Conservation (phyloP, 768 basidiomycete genomes). For the Calvatia gigantea region DNA sequence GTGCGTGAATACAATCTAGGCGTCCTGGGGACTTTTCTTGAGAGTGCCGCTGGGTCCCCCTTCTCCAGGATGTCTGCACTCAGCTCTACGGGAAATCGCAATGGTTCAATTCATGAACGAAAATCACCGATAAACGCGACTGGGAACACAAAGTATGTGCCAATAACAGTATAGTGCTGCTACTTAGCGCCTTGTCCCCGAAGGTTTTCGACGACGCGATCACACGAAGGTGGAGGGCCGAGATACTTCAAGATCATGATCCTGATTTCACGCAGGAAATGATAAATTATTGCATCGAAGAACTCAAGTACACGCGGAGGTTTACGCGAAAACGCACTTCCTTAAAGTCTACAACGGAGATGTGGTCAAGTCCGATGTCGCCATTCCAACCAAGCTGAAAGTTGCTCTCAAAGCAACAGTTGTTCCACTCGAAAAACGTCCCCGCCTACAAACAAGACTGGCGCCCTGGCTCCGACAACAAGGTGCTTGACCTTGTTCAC, state of each 20-base stretch:
- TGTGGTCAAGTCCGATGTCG: conserved; percentile 23
- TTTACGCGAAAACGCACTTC: conserved; percentile 8
- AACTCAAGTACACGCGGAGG: conserved; percentile 18
- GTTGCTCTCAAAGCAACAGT: conserved; percentile 19
- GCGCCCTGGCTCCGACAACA: conserved; percentile 38
- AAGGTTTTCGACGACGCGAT: conserved; percentile 17
- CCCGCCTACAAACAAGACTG: conserved; percentile 34
- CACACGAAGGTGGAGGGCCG: conserved; percentile 15
- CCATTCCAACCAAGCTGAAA: conserved; percentile 19
- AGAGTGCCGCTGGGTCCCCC: not conserved
- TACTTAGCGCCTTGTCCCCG: not conserved
- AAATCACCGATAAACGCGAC: conserved; percentile 28
- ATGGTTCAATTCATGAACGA: conserved; percentile 34
- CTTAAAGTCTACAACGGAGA: conserved; percentile 14
- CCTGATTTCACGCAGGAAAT: conserved; percentile 15
- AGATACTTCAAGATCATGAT: conserved; percentile 7
- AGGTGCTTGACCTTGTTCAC: conserved; percentile 41
- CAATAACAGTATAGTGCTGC: no score
- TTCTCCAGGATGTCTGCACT: not conserved
- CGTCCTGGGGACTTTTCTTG: not conserved
- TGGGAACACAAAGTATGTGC: conserved; percentile 28
- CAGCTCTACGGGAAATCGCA: conserved; percentile 26
- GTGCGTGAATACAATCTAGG: conserved; percentile 6
- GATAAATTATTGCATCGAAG: conserved; percentile 17
- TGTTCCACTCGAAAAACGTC: conserved; percentile 30